A percentile compares a stretch with the other conserved stretches of the same genome.
These are phyloP conservation scores for Phytophthora colocasiae DNA, from an alignment of 352 stramenopile species.

Conservation along the genomic window DNA sequence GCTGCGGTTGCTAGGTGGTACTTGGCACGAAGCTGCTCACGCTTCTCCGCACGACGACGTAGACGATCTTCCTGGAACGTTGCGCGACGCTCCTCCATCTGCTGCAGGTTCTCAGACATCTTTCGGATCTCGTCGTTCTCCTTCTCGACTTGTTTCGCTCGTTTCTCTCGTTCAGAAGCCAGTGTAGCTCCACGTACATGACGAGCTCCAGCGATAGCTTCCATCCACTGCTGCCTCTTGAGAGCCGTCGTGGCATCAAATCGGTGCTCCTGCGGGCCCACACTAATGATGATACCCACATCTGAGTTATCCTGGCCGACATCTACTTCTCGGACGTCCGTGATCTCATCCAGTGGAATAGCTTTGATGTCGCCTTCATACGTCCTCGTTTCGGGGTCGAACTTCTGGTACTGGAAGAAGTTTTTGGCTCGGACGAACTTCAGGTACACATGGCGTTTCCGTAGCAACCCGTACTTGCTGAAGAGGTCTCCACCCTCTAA, in stretches of 20 bases:
- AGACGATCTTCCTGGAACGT: conserved; percentile 78
- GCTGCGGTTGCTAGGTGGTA: conserved; percentile 62
- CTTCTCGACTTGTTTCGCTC: conserved; percentile 58
- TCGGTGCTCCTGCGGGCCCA: conserved; percentile 58
- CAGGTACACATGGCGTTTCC: conserved; percentile 62
- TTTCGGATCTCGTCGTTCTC: conserved; percentile 71
- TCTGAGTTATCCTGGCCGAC: conserved; percentile 60
- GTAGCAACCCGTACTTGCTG: conserved; percentile 72
- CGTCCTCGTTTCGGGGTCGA: conserved; percentile 55
- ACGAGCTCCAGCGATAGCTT: conserved; percentile 58
- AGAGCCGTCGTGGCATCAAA: conserved; percentile 58
- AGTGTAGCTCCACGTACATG: conserved; percentile 54
- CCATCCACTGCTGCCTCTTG: conserved; percentile 69
- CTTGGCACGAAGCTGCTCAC: conserved; percentile 74
- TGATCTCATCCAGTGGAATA: conserved; percentile 71
- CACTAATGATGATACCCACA: conserved; percentile 57
- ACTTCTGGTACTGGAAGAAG: conserved; percentile 80
- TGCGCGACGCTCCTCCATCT: conserved; percentile 63
- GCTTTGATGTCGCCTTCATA: conserved; percentile 66
- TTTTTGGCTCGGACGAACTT: conserved; percentile 66
- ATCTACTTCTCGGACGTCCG: conserved; percentile 54
- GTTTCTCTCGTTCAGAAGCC: conserved; percentile 55
- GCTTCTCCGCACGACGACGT: conserved; percentile 60
- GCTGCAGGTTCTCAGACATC: conserved; percentile 55
- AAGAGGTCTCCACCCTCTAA: conserved; percentile 70